phyloP scores from a whole-genome alignment of 2,329 filamentous ascomycete species.

The Scedosporium boydii region DNA sequence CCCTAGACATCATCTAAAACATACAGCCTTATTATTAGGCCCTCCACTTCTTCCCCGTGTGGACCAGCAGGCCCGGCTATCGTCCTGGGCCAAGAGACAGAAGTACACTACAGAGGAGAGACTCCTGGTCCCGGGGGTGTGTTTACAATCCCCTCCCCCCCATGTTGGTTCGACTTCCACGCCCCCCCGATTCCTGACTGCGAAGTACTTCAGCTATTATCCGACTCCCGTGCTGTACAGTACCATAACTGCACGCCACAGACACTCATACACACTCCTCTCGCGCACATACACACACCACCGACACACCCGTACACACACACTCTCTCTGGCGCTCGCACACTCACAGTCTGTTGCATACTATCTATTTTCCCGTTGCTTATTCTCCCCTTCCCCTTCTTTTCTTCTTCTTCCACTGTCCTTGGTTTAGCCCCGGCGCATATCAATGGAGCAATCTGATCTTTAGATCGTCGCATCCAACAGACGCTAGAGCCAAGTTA shows the following conservation, averaged over 20 bases:
- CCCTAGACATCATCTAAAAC: neutral
- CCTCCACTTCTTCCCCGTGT: neutral
- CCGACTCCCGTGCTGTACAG: neutral
- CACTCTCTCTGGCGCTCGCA: neutral
- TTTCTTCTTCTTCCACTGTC: neutral
- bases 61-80: neutral
- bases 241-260: slow-evolving; percentile 1
- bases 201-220: neutral
- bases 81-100: neutral
- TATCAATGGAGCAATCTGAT: neutral
- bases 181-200: neutral
- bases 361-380: slow-evolving; percentile 2
- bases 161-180: neutral
- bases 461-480: neutral
- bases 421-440: neutral
- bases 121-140: neutral
- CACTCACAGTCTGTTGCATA: neutral
- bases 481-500: neutral
- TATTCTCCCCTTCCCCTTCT: slow-evolving; percentile 1
- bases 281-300: neutral
- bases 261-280: neutral
- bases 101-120: neutral
- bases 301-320: neutral
- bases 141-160: neutral
- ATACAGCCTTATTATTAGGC: neutral